Evolutionary conservation across 2,329 filamentous ascomycete genomes (phyloP).

Genomic region (Cladosporium cucumerinum): DNA sequence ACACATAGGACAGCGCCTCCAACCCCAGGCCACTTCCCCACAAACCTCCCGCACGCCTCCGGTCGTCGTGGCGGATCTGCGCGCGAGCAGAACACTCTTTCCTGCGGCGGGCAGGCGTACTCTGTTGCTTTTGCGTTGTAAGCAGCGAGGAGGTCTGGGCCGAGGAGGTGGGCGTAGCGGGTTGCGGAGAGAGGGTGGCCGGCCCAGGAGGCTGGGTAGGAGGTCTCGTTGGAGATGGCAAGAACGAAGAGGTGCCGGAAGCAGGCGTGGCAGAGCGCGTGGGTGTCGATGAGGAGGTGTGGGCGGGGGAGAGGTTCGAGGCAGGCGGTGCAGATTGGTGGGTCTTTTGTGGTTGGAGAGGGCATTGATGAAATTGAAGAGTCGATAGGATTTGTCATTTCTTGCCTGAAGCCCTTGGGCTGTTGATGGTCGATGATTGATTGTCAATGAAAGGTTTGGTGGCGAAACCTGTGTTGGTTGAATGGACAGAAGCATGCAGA

Average conservation of each 20-base stretch:
- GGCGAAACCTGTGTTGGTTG: not conserved
- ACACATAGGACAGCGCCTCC: not conserved
- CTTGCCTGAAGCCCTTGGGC: not conserved
- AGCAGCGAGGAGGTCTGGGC: not conserved
- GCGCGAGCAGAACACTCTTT: constrained; percentile 16
- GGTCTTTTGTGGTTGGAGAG: not conserved
- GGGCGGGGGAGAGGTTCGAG: not conserved
- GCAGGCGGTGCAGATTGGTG: constrained; percentile 8
- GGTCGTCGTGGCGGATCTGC: constrained; percentile 6
- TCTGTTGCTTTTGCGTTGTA: constrained; percentile 18
- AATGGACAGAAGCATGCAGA: not conserved
- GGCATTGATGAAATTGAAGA: not conserved
- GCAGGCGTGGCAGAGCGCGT: constrained; percentile 18
- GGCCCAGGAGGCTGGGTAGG: constrained; percentile 21
- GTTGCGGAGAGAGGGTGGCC: constrained; percentile 8
- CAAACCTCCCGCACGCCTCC: constrained; percentile 7
- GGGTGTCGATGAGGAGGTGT: not conserved
- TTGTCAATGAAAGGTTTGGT: not conserved
- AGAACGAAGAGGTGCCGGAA: constrained; percentile 19
- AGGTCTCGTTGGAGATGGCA: constrained; percentile 17
- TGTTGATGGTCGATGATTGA: not conserved
- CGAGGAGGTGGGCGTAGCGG: constrained; percentile 13
- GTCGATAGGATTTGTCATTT: not conserved
- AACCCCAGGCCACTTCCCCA: not conserved
- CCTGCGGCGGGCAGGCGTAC: constrained; percentile 10